phyloP scores from a whole-genome alignment of 225 moss, liverwort and hornwort species.

The Straminergon stramineum region DNA sequence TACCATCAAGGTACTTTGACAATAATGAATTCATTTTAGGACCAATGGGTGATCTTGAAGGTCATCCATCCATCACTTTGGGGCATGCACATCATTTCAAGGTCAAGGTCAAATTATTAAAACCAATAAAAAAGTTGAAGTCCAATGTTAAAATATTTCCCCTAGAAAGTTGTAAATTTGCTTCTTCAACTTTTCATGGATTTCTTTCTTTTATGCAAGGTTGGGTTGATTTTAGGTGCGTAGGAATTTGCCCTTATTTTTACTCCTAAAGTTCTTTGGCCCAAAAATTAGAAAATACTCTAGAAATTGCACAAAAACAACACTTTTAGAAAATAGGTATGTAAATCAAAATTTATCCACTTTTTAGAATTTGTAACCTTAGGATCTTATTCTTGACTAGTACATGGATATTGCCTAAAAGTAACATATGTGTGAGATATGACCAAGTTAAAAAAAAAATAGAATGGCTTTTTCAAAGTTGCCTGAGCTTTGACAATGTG shows the following conservation, averaged over 20 bases:
- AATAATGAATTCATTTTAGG: not conserved
- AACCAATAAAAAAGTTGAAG: not conserved
- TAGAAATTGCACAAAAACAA: not conserved
- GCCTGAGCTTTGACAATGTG: fast-evolving
- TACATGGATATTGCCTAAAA: fast-evolving
- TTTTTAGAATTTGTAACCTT: not conserved
- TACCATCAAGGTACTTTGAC: not conserved
- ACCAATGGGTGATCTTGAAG: not conserved
- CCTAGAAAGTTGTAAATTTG: fast-evolving
- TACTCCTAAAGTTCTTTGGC: fast-evolving
- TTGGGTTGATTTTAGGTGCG: fast-evolving
- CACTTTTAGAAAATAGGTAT: fast-evolving
- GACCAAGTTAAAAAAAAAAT: too few species aligned
- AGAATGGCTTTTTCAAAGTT: not conserved
- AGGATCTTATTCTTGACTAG: not conserved
- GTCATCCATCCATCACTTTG: not conserved
- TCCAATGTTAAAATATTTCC: not conserved
- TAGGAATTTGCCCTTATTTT: not conserved
- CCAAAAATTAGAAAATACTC: not conserved
- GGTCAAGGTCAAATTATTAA: not conserved
- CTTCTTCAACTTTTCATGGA: not conserved
- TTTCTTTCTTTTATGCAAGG: not conserved
- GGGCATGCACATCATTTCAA: not conserved
- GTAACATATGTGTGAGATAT: not conserved
- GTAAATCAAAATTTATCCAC: not conserved